These are phyloP conservation scores for Gremmenia infestans DNA, from an alignment of 2,329 filamentous ascomycete species.

Conservation along the genomic window DNA sequence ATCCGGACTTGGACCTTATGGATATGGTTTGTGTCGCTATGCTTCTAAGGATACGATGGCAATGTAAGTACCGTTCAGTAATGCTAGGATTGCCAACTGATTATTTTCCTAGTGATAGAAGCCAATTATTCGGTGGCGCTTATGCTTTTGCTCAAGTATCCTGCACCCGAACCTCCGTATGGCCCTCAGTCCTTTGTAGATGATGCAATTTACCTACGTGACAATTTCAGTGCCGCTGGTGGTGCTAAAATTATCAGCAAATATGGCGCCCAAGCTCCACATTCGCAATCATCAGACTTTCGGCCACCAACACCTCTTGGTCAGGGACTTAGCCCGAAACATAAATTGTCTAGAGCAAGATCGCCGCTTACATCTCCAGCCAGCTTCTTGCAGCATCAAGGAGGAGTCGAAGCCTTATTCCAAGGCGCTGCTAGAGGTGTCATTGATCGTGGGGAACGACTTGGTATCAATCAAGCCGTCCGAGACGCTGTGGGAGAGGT, in stretches of 20 bases:
- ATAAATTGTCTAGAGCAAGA: constrained; percentile 20
- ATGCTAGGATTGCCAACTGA: constrained; percentile 4
- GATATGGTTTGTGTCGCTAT: constrained; percentile 92
- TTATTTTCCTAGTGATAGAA: constrained; percentile 59
- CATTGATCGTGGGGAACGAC: constrained; percentile 66
- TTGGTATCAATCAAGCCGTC: constrained; percentile 75
- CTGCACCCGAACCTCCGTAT: constrained; percentile 55
- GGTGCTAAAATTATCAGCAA: constrained; percentile 64
- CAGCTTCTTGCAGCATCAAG: constrained; percentile 42
- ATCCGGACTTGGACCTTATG: constrained; percentile 72
- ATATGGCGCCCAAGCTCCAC: constrained; percentile 57
- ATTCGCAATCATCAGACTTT: constrained; percentile 20
- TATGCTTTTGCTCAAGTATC: constrained; percentile 79
- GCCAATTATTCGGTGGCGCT: constrained; percentile 85
- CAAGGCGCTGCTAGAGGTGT: constrained; percentile 74
- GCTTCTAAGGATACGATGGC: constrained; percentile 87
- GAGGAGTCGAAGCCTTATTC: constrained; percentile 63
- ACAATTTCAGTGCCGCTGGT: constrained; percentile 58
- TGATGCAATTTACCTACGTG: constrained; percentile 72
- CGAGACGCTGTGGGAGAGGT: constrained; percentile 79
- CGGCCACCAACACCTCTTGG: constrained; percentile 28
- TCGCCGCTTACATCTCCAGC: constrained; percentile 30
- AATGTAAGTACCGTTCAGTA: constrained; percentile 51
- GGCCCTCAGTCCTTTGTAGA: constrained; percentile 76
- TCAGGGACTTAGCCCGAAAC: constrained; percentile 21